Percentiles rank a stretch among this genome's conserved stretches.
These are phyloP conservation scores for Themeda triandra DNA, from an alignment of 176 grass and related monocot species.

Conservation along the genomic window DNA sequence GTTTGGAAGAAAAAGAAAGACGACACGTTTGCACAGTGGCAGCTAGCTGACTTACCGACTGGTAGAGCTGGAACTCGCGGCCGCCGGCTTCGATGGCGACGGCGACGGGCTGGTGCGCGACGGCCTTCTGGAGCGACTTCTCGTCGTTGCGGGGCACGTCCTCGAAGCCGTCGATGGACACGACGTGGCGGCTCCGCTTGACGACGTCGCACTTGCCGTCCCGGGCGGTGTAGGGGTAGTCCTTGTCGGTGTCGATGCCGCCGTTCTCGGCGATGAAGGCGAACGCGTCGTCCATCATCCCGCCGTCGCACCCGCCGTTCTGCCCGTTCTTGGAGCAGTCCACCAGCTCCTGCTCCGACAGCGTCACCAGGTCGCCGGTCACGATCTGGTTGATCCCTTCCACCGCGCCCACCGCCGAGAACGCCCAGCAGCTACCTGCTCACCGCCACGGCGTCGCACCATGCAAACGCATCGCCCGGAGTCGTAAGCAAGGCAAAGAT, in stretches of 20 bases:
- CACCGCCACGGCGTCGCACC: constrained; percentile 5
- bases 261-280: constrained; percentile 43
- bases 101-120: constrained; percentile 61
- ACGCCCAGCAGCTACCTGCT: constrained; percentile 50
- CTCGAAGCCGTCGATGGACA: constrained; percentile 34
- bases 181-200: constrained; percentile 12
- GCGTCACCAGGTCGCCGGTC: constrained; percentile 38
- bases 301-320: constrained; percentile 57
- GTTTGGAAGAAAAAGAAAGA: neutral
- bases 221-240: constrained; percentile 42
- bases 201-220: constrained; percentile 35
- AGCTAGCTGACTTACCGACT: constrained; percentile 14
- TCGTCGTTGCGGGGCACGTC: constrained; percentile 51
- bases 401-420: constrained; percentile 49
- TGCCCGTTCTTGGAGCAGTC: constrained; percentile 40
- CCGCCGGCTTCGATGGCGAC: constrained; percentile 69
- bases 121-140: constrained; percentile 55
- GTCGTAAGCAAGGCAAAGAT: neutral
- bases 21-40: no score
- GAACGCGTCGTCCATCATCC: constrained; percentile 54
- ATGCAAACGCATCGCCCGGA: neutral
- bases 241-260: constrained; percentile 42
- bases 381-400: constrained; percentile 58
- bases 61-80: constrained; percentile 67
- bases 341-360: constrained; percentile 65